These are phyloP conservation scores for Aspergillus sp. DNA, from an alignment of 2,329 filamentous ascomycete genomes.

Conservation along the genomic window DNA sequence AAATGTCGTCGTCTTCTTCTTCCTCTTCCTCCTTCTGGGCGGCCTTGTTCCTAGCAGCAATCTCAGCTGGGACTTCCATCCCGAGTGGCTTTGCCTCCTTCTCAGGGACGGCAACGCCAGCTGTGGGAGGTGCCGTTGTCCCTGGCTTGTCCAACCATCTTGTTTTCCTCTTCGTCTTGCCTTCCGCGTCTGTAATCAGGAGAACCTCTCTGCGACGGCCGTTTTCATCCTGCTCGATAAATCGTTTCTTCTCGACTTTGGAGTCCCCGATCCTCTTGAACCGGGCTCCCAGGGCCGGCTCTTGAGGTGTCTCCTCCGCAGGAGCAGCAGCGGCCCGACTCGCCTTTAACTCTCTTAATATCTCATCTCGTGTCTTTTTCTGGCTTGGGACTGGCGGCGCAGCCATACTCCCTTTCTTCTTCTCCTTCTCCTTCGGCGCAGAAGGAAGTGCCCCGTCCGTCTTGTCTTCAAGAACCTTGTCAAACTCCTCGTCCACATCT, in stretches of 20 bases:
- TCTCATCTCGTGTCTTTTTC: slow-evolving; percentile 59
- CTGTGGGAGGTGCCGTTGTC: slow-evolving; percentile 11
- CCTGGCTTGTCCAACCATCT: slow-evolving; percentile 50
- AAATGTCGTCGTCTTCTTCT: slow-evolving; percentile 64
- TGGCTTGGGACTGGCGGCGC: slow-evolving; percentile 35
- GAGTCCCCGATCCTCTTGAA: slow-evolving; percentile 55
- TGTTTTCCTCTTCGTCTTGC: slow-evolving; percentile 62
- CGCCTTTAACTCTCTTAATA: slow-evolving; percentile 59
- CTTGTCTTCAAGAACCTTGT: slow-evolving; percentile 38
- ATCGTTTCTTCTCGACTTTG: slow-evolving; percentile 50
- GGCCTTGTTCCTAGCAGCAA: slow-evolving; percentile 36
- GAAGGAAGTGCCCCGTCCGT: slow-evolving; percentile 25
- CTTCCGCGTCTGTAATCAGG: slow-evolving; percentile 58
- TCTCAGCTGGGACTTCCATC: slow-evolving; percentile 49
- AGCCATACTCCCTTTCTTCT: slow-evolving; percentile 52
- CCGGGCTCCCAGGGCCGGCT: slow-evolving; percentile 52
- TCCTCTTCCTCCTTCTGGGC: slow-evolving; percentile 47
- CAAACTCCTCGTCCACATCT: slow-evolving; percentile 64
- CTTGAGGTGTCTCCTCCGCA: slow-evolving; percentile 38
- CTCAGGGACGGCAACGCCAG: slow-evolving; percentile 41
- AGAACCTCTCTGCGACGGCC: slow-evolving; percentile 57
- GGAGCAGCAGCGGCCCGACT: slow-evolving; percentile 44
- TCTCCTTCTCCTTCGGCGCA: slow-evolving; percentile 40
- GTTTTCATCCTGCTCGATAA: slow-evolving; percentile 56
- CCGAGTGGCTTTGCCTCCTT: slow-evolving; percentile 51